A percentile compares a stretch with the other conserved stretches of the same genome.
Conservation (phyloP, 495 filamentous ascomycete genomes). For the Lepidopterella palustris region DNA sequence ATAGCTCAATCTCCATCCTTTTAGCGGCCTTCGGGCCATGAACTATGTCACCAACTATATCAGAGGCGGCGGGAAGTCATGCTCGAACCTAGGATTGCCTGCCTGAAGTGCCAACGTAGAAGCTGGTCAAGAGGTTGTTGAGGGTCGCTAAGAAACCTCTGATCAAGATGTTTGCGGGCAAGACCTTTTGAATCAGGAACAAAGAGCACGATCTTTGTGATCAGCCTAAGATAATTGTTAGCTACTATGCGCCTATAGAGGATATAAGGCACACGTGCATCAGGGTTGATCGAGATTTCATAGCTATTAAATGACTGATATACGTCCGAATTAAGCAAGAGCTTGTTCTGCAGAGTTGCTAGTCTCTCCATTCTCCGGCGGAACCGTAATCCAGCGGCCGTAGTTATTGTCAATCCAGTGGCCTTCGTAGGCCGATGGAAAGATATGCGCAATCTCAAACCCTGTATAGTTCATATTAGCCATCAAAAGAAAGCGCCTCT, state of each 20-base stretch:
- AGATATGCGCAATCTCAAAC: too few species aligned
- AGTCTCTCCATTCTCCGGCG: slow-evolving; percentile 21
- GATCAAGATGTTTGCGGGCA: slow-evolving; percentile 34
- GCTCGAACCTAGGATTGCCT: slow-evolving; percentile 38
- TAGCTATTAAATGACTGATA: slow-evolving; percentile 34
- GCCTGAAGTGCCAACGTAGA: slow-evolving; percentile 41
- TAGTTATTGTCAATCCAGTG: slow-evolving; percentile 31
- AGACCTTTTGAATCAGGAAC: slow-evolving; percentile 26
- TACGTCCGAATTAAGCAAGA: slow-evolving; percentile 31
- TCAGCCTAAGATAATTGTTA: slow-evolving; percentile 29
- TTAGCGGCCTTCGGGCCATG: slow-evolving; percentile 31
- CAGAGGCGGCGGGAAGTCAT: slow-evolving; percentile 39
- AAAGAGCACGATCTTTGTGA: slow-evolving; percentile 35
- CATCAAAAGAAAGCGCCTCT: too few species aligned
- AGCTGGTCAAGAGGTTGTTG: slow-evolving; percentile 34
- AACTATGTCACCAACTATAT: slow-evolving; percentile 37
- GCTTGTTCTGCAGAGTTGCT: slow-evolving; percentile 36
- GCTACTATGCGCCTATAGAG: slow-evolving; percentile 2
- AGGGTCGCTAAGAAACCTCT: slow-evolving; percentile 33
- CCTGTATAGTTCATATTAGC: slow-evolving; percentile 31
- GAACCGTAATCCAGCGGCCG: slow-evolving; percentile 32
- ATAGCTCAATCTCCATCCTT: slow-evolving; percentile 38
- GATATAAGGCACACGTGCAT: slow-evolving; percentile 28
- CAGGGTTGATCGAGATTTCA: slow-evolving; percentile 33
- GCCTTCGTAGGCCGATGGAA: slow-evolving; percentile 34